A percentile compares a stretch with the other conserved stretches of the same genome.
Evolutionary conservation across 2,329 filamentous ascomycete genomes (phyloP).

Genomic region (Claviceps arundinis): DNA sequence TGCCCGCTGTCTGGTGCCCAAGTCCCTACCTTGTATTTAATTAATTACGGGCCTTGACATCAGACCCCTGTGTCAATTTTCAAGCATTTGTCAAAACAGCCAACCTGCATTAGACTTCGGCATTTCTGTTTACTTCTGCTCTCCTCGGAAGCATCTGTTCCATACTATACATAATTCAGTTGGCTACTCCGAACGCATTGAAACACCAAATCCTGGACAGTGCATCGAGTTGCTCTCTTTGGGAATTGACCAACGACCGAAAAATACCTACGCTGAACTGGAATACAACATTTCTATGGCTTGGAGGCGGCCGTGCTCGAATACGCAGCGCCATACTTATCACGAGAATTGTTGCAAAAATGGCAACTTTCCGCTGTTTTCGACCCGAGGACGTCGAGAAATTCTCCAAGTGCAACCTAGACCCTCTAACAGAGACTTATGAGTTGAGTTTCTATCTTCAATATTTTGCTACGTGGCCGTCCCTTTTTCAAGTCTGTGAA

Average conservation of each 20-base stretch:
- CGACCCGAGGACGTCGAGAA: conserved; percentile 71
- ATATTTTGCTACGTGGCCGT: conserved; percentile 92
- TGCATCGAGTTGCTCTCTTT: not conserved
- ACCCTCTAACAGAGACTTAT: conserved; percentile 96
- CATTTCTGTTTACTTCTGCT: not conserved
- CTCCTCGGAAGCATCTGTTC: not conserved
- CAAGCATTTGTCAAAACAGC: not conserved
- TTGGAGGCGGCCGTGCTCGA: not conserved
- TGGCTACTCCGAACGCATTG: not conserved
- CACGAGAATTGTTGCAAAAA: conserved; percentile 20
- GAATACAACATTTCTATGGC: not conserved
- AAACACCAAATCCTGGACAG: not conserved
- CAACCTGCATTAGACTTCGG: too few relatives aligned
- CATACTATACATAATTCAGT: not conserved
- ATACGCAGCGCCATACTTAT: not conserved
- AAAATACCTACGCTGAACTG: not conserved
- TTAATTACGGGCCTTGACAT: not conserved
- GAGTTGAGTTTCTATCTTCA: conserved; percentile 90
- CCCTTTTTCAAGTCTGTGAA: conserved; percentile 85
- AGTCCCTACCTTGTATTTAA: not conserved
- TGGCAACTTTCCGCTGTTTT: conserved; percentile 82
- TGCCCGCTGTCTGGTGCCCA: not conserved
- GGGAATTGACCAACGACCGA: not conserved
- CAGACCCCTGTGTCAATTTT: not conserved
- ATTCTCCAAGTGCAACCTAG: conserved; percentile 89